Evolutionary conservation across 1,284 basidiomycete species (phyloP).

Genomic region (Exobasidium rhododendri): DNA sequence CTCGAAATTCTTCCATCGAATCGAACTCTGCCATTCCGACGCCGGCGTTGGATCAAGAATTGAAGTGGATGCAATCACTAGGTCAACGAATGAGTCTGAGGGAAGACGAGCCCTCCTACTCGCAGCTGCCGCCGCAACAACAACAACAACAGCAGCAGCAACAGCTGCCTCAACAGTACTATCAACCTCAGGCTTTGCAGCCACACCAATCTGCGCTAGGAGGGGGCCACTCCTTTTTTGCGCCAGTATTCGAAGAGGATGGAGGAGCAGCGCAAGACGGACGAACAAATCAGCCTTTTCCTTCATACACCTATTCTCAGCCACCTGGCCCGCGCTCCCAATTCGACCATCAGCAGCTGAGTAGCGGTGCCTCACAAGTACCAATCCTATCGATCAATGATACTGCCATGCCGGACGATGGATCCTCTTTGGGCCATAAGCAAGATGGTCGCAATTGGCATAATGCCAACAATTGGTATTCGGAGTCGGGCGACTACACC

Average conservation of each 20-base stretch:
- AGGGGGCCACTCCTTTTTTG: neutral
- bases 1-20: constrained; percentile 5
- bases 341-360: neutral
- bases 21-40: neutral
- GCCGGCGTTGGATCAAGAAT: constrained; percentile 1
- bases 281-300: neutral
- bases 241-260: constrained; percentile 12
- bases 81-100: constrained; percentile 12
- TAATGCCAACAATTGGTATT: neutral
- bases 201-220: neutral
- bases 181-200: neutral
- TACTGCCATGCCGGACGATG: neutral
- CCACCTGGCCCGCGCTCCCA: neutral
- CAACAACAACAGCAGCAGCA: constrained; percentile 1
- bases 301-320: constrained; percentile 8
- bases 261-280: neutral
- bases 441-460: neutral
- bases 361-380: neutral
- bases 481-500: neutral
- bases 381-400: constrained; percentile 14
- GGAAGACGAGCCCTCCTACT: neutral
- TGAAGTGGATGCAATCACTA: constrained; percentile 9
- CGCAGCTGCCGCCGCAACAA: neutral
- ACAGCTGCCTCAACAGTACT: constrained; percentile 5
- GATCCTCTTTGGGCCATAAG: neutral